These are phyloP conservation scores for Actinomortierella wolfii DNA, from an alignment of 371 early-diverging fungal species.

Conservation along the genomic window DNA sequence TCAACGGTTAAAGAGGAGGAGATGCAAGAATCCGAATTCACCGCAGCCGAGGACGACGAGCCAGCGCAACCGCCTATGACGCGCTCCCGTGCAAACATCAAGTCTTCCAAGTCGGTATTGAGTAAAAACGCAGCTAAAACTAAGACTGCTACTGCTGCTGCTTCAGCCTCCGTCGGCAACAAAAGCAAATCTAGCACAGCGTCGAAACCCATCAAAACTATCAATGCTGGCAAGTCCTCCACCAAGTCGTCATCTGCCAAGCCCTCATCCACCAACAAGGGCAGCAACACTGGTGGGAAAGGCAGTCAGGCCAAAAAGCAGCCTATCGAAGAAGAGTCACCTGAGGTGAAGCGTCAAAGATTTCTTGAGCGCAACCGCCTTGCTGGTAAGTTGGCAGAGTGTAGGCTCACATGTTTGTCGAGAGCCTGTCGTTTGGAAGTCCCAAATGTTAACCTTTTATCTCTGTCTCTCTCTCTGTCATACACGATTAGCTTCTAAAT, in stretches of 20 bases:
- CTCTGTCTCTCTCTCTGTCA: no score
- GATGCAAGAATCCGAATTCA: no score
- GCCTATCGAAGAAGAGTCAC: constrained; percentile 20
- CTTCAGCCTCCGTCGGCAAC: neutral
- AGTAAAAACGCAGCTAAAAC: neutral
- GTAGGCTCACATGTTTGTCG: neutral
- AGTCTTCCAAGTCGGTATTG: no score
- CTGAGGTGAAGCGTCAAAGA: constrained; percentile 55
- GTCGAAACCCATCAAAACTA: neutral
- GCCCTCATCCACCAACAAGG: constrained; percentile 14
- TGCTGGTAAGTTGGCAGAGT: constrained; percentile 45
- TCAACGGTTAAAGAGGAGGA: no score
- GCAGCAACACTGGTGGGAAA: constrained; percentile 11
- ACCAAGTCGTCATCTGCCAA: constrained; percentile 50
- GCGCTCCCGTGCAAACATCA: no score
- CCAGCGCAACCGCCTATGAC: no score
- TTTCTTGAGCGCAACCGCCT: constrained; percentile 80
- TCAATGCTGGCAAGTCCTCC: constrained; percentile 40
- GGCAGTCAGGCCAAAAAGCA: constrained; percentile 14
- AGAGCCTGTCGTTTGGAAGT: neutral
- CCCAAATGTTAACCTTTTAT: no score
- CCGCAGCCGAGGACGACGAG: no score
- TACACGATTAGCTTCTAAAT: constrained; percentile 75
- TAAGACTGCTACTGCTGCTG: constrained; percentile 3
- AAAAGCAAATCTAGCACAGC: no score